phyloP scores from a whole-genome alignment of 2,329 filamentous ascomycete species.

The Monilinia laxa region DNA sequence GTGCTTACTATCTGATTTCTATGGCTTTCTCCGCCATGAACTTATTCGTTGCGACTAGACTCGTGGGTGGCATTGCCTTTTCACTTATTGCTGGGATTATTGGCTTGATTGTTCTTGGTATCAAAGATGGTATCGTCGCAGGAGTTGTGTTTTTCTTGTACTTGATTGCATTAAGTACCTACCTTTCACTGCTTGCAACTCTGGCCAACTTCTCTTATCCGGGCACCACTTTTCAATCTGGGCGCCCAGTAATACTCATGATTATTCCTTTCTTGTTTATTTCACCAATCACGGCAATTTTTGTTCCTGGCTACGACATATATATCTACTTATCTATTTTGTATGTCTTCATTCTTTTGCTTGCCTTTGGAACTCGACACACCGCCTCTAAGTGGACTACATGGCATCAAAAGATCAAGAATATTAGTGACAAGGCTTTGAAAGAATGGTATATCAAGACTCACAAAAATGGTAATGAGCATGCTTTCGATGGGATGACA shows the following conservation, averaged over 20 bases:
- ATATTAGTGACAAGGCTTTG: constrained; percentile 50
- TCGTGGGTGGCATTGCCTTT: constrained; percentile 50
- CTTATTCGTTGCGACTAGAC: constrained; percentile 44
- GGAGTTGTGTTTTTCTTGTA: constrained; percentile 61
- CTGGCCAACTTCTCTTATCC: constrained; percentile 51
- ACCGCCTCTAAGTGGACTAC: constrained; percentile 58
- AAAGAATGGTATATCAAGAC: constrained; percentile 44
- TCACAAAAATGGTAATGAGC: constrained; percentile 14
- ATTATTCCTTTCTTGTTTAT: constrained; percentile 57
- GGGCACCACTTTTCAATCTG: constrained; percentile 50
- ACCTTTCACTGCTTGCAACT: constrained; percentile 55
- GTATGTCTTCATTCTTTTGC: constrained; percentile 51
- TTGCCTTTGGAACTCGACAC: constrained; percentile 52
- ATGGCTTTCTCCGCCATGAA: constrained; percentile 51
- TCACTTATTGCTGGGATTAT: constrained; percentile 42
- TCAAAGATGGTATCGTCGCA: constrained; percentile 45
- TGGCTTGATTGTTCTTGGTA: constrained; percentile 51
- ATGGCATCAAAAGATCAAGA: constrained; percentile 54
- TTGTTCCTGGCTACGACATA: constrained; percentile 51
- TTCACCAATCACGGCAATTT: constrained; percentile 57
- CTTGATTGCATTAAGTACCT: constrained; percentile 55
- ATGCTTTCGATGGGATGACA: constrained; percentile 41
- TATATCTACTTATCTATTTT: constrained; percentile 56
- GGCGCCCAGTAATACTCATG: constrained; percentile 51
- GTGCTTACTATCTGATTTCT: constrained; percentile 59